Evolutionary conservation across 1,284 basidiomycete genomes (phyloP).

Genomic region (Marasmius tenuissimus): DNA sequence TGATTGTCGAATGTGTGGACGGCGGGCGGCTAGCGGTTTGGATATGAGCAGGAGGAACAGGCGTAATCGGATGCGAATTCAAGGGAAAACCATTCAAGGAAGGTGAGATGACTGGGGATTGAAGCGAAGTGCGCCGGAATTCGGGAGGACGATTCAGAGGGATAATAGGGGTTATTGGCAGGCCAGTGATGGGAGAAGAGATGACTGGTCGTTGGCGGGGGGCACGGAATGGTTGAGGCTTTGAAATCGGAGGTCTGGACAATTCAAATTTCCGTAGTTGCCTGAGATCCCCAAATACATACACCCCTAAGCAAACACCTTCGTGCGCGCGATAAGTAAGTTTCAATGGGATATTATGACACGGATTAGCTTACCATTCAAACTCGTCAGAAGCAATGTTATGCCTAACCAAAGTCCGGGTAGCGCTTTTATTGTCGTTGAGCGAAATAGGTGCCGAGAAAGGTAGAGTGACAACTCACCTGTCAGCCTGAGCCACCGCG

Average conservation of each 20-base stretch:
- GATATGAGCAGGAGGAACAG: conserved; percentile 28
- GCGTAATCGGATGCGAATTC: conserved; percentile 20
- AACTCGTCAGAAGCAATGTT: conserved; percentile 57
- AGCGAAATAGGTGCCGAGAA: neutral
- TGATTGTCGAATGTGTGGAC: conserved; percentile 24
- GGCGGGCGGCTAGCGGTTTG: conserved; percentile 18
- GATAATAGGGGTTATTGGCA: conserved; percentile 14
- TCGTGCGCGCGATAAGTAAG: neutral
- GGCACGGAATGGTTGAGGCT: conserved; percentile 38
- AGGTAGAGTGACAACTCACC: neutral
- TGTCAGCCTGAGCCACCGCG: conserved; percentile 54
- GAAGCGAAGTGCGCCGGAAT: neutral
- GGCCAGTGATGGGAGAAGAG: conserved; percentile 21
- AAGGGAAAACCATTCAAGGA: conserved; percentile 15
- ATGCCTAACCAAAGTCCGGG: conserved; percentile 73
- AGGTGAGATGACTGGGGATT: conserved; percentile 14
- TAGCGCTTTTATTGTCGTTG: conserved; percentile 33
- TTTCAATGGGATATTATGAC: neutral
- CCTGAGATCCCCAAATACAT: conserved; percentile 77
- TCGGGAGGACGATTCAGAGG: conserved; percentile 17
- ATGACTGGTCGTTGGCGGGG: conserved; percentile 18
- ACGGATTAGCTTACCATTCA: conserved; percentile 40
- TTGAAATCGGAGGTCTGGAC: conserved; percentile 58
- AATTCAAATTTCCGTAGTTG: conserved; percentile 79
- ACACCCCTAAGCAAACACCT: conserved; percentile 69